Conservation (phyloP, 768 basidiomycete species). For the Leccinum variicolor region DNA sequence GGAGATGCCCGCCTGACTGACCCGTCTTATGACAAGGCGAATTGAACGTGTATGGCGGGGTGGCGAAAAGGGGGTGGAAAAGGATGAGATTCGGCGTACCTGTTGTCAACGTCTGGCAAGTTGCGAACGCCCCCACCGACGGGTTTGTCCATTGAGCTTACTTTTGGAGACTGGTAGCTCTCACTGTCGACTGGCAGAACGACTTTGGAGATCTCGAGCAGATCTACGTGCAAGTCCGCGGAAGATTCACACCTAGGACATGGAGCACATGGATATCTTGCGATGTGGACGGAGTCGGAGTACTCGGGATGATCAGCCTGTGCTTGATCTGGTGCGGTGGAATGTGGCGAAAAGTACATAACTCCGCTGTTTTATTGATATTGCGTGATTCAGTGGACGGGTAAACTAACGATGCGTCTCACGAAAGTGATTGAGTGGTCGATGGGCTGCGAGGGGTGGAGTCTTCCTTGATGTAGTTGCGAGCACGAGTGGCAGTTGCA, state of each 20-base stretch:
- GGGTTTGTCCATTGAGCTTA: conserved; percentile 13
- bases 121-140: conserved; percentile 1
- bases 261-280: conserved; percentile 30
- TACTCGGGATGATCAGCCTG: conserved; percentile 21
- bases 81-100: conserved; percentile 16
- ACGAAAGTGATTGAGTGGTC: conserved; percentile 4
- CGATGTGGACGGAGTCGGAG: conserved; percentile 31
- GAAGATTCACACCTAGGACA: conserved; percentile 30
- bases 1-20: conserved; percentile 2
- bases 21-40: conserved; percentile 5
- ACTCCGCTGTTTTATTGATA: conserved; percentile 16
- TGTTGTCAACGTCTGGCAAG: conserved; percentile 11
- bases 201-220: conserved; percentile 19
- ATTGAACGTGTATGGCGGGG: conserved; percentile 8
- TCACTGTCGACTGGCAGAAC: conserved; percentile 21
- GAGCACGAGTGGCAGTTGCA: background rate
- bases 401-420: background rate
- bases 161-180: conserved; percentile 17
- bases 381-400: conserved; percentile 12
- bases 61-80: conserved; percentile 30
- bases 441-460: background rate
- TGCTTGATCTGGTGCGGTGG: conserved; percentile 22
- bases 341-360: conserved; percentile 16
- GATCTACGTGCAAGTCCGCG: conserved; percentile 30
- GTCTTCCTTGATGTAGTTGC: conserved; percentile 1